These are phyloP conservation scores for Andrographis paniculata DNA, from an alignment of 305 asterid genomes.

Conservation along the genomic window DNA sequence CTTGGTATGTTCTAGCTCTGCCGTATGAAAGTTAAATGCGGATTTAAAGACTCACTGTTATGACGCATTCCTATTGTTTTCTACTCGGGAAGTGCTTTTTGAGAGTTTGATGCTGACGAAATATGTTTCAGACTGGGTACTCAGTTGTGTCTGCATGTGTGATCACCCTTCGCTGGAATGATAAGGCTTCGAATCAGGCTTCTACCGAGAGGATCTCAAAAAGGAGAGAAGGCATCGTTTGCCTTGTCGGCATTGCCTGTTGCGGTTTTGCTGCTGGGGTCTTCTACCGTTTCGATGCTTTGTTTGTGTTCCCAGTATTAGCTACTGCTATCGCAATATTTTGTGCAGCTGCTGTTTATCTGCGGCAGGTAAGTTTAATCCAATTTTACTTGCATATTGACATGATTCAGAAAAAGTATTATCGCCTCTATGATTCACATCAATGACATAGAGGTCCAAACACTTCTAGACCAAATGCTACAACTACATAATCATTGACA, in stretches of 20 bases:
- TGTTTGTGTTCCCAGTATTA: slow-evolving; percentile 37
- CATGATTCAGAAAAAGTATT: not conserved
- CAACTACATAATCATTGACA: no score
- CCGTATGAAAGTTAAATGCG: no score
- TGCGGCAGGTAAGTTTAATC: slow-evolving; percentile 57
- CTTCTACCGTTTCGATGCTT: slow-evolving; percentile 58
- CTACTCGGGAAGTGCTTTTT: not conserved
- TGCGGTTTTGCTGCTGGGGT: slow-evolving; percentile 80
- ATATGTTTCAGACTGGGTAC: slow-evolving; percentile 73
- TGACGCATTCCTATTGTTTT: not conserved
- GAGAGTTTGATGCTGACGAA: slow-evolving; percentile 4
- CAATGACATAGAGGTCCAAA: no score
- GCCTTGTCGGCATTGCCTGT: slow-evolving; percentile 55
- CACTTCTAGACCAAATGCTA: no score
- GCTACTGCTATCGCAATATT: slow-evolving; percentile 50
- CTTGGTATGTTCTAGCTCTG: slow-evolving; percentile 51
- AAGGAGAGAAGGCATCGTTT: slow-evolving; percentile 61
- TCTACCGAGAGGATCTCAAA: slow-evolving; percentile 35
- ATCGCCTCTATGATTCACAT: no score
- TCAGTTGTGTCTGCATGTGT: slow-evolving; percentile 96
- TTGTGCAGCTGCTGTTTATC: slow-evolving; percentile 52
- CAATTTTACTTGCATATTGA: not conserved
- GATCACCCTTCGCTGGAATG: slow-evolving; percentile 78
- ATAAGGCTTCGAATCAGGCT: slow-evolving; percentile 33
- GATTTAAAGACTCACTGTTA: not conserved